Percentiles rank a stretch among this genome's conserved stretches.
Evolutionary conservation across 164 flowering plant species (phyloP).

Genomic region (Taxillus chinensis): DNA sequence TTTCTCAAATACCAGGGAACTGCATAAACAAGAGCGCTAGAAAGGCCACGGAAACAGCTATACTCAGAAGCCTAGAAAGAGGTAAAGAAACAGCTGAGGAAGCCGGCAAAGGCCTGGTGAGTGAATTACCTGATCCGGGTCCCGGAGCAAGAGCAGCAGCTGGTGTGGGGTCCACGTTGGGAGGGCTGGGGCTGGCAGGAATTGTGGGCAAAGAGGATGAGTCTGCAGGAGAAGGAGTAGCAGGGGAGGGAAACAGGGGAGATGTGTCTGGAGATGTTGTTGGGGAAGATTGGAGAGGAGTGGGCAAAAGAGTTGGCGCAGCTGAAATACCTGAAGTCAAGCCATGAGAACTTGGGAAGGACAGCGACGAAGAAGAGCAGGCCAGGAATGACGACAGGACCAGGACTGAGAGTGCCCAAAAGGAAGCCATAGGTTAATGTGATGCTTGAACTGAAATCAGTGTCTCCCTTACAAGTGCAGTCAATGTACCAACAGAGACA

Average conservation of each 20-base stretch:
- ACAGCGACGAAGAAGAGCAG: conserved; percentile 7
- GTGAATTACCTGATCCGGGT: conserved; percentile 20
- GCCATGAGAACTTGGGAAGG: conserved; percentile 1
- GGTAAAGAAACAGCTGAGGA: conserved; percentile 21
- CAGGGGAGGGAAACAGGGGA: conserved; percentile 43
- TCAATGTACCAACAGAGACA: conserved; percentile 8
- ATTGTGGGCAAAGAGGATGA: conserved; percentile 40
- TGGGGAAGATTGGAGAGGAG: conserved; percentile 14
- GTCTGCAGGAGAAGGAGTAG: conserved; percentile 22
- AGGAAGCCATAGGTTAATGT: conserved; percentile 24
- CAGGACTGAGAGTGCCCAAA: conserved; percentile 11
- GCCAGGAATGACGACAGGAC: conserved; percentile 3
- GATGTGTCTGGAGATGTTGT: conserved; percentile 40
- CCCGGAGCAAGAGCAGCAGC: conserved; percentile 15
- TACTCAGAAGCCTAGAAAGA: conserved; percentile 5
- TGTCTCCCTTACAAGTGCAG: conserved; percentile 3
- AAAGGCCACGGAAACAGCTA: conserved; percentile 12
- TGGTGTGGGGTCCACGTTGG: conserved; percentile 35
- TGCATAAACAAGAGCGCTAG: conserved; percentile 14
- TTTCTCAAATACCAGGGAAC: conserved; percentile 14
- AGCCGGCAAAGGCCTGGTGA: conserved; percentile 23
- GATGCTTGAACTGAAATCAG: conserved; percentile 1
- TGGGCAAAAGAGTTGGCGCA: conserved; percentile 31
- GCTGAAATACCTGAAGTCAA: conserved; percentile 32
- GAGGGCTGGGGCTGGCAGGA: conserved; percentile 62